These are phyloP conservation scores for Cutaneotrichosporon spelunceum DNA, from an alignment of 1,284 basidiomycete genomes.

Conservation along the genomic window DNA sequence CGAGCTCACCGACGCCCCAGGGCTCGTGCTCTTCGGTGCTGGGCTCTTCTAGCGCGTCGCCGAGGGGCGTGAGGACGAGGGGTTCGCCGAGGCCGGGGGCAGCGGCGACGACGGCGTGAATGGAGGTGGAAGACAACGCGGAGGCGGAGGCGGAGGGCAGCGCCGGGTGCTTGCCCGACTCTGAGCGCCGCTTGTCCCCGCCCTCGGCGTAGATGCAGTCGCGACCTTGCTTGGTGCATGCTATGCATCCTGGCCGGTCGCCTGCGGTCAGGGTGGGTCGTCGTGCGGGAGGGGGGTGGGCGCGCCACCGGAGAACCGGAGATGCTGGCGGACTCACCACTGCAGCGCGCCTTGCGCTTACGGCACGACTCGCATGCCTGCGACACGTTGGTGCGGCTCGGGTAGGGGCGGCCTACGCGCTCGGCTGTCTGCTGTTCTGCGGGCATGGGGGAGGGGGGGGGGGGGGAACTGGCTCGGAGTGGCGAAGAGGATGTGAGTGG, in stretches of 20 bases:
- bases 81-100: background rate
- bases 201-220: background rate
- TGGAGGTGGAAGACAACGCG: background rate
- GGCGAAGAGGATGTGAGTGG: background rate
- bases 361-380: slow-evolving; percentile 3
- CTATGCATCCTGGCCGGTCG: slow-evolving; percentile 2
- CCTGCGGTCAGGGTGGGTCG: background rate
- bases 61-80: background rate
- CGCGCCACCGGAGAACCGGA: background rate
- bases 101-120: too few species aligned
- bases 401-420: background rate
- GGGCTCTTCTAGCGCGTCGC: background rate
- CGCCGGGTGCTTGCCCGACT: background rate
- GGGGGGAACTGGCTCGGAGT: background rate
- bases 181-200: background rate
- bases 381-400: background rate
- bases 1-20: background rate
- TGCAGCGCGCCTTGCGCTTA: background rate
- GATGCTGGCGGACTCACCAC: background rate
- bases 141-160: background rate
- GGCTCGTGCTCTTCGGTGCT: background rate
- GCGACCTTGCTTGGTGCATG: slow-evolving; percentile 1
- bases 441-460: background rate
- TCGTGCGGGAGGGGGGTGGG: background rate
- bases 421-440: background rate